Evolutionary conservation across 2,329 filamentous ascomycete species (phyloP).

Genomic region (Rosellinia necatrix): DNA sequence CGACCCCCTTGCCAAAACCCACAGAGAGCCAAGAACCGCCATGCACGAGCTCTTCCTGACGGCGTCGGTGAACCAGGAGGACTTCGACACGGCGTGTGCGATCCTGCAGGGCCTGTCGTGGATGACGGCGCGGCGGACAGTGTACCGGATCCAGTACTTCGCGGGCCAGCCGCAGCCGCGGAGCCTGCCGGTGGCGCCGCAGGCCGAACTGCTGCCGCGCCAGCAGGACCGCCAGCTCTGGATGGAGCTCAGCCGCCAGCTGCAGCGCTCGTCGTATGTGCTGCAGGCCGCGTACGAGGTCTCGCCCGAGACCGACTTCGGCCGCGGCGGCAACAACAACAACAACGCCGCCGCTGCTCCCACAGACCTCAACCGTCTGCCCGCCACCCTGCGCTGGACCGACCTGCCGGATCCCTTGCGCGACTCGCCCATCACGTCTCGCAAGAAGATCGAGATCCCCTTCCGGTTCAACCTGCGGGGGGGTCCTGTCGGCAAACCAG

Average conservation of each 20-base stretch:
- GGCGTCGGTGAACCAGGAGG: constrained; percentile 54
- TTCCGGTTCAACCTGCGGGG: constrained; percentile 54
- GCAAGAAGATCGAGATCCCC: constrained; percentile 62
- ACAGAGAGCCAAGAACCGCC: background rate
- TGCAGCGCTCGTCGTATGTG: constrained; percentile 61
- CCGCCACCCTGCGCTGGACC: constrained; percentile 60
- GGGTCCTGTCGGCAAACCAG: constrained; percentile 56
- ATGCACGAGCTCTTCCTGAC: constrained; percentile 68
- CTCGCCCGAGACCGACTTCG: constrained; percentile 53
- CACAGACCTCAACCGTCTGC: constrained; percentile 48
- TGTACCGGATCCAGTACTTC: constrained; percentile 59
- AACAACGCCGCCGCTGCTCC: constrained; percentile 8
- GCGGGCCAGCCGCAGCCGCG: constrained; percentile 51
- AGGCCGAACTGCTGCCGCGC: constrained; percentile 27
- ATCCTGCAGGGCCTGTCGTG: constrained; percentile 62
- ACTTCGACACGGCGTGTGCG: constrained; percentile 54
- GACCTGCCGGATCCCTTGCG: constrained; percentile 64
- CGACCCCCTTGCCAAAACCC: no score
- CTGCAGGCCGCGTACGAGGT: constrained; percentile 62
- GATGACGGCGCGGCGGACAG: constrained; percentile 56
- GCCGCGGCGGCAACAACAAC: constrained; percentile 33
- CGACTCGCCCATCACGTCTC: constrained; percentile 52
- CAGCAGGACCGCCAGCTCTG: constrained; percentile 43
- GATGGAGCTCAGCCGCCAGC: constrained; percentile 59
- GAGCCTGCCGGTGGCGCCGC: constrained; percentile 49